Evolutionary conservation across 495 filamentous ascomycete genomes (phyloP).

Genomic region (Opeltia flavorubescens): DNA sequence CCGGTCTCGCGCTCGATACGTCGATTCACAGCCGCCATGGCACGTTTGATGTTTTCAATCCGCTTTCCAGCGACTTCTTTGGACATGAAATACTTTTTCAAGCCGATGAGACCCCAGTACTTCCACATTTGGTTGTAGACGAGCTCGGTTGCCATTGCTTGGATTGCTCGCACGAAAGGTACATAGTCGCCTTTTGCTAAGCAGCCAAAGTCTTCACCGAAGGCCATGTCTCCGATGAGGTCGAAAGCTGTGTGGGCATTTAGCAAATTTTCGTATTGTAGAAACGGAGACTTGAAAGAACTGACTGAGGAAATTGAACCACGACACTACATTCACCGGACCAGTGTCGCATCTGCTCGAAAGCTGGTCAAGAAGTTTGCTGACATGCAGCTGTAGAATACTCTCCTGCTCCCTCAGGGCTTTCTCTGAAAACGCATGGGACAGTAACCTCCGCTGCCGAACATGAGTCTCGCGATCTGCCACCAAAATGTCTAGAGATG

Average conservation of each 20-base stretch:
- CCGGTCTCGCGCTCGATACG: background rate
- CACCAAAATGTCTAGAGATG: constrained; percentile 6
- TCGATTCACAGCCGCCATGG: background rate
- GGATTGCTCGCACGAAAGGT: constrained; percentile 25
- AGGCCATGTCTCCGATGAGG: constrained; percentile 41
- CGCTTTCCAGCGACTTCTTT: background rate
- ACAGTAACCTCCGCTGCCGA: constrained; percentile 27
- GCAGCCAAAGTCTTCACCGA: constrained; percentile 37
- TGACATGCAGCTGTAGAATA: constrained; percentile 25
- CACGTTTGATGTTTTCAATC: background rate
- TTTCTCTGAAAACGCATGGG: constrained; percentile 32
- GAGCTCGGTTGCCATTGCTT: constrained; percentile 13
- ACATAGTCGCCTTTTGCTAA: constrained; percentile 30
- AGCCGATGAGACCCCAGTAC: background rate
- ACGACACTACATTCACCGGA: constrained; percentile 26
- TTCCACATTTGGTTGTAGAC: constrained; percentile 4
- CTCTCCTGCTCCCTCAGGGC: constrained; percentile 31
- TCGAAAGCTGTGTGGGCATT: constrained; percentile 47
- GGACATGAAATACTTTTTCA: background rate
- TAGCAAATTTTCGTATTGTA: too few species aligned
- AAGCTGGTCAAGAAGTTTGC: constrained; percentile 21
- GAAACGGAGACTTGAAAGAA: too few species aligned
- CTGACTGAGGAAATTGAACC: constrained; percentile 39
- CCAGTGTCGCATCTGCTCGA: constrained; percentile 7
- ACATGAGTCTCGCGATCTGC: constrained; percentile 22